A percentile compares a stretch with the other conserved stretches of the same genome.
These are phyloP conservation scores for Candida ficus DNA, from an alignment of 805 yeast species.

Conservation along the genomic window DNA sequence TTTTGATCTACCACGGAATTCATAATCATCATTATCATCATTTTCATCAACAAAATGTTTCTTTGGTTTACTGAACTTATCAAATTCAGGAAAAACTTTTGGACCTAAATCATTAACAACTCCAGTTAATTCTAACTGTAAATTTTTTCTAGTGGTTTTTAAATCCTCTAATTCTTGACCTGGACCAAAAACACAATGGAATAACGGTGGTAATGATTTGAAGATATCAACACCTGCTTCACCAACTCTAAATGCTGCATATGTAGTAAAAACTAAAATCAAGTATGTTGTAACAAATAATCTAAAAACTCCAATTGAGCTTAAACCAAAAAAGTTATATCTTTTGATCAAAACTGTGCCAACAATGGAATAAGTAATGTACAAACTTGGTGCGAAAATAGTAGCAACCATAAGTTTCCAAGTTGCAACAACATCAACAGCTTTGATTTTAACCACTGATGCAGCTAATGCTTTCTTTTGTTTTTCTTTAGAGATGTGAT, in stretches of 20 bases:
- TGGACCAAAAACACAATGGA: conserved; percentile 35
- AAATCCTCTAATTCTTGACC: conserved; percentile 42
- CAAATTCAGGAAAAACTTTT: conserved; percentile 81
- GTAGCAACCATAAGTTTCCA: conserved; percentile 90
- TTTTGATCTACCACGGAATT: conserved; percentile 23
- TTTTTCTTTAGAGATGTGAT: conserved; percentile 62
- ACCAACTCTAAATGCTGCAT: conserved; percentile 82
- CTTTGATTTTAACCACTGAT: conserved; percentile 87
- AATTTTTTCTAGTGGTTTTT: conserved; percentile 50
- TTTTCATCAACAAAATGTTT: conserved; percentile 11
- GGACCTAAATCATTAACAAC: conserved; percentile 84
- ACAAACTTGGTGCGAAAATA: conserved; percentile 79
- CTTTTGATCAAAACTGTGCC: conserved; percentile 35
- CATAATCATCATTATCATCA: conserved; percentile 29
- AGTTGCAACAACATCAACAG: conserved; percentile 87
- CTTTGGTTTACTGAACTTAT: conserved; percentile 25
- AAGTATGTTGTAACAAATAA: conserved; percentile 47
- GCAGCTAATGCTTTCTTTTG: conserved; percentile 78
- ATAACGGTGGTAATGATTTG: conserved; percentile 75
- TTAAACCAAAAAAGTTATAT: conserved; percentile 23
- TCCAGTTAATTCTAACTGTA: conserved; percentile 70
- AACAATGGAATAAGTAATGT: conserved; percentile 62
- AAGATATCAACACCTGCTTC: conserved; percentile 86
- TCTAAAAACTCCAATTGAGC: too few species aligned
- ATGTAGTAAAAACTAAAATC: conserved; percentile 67